Evolutionary conservation across 805 yeast genomes (phyloP), one percentile per base, ranked within the genome.

Genomic region (Torulaspora franciscae): DNA sequence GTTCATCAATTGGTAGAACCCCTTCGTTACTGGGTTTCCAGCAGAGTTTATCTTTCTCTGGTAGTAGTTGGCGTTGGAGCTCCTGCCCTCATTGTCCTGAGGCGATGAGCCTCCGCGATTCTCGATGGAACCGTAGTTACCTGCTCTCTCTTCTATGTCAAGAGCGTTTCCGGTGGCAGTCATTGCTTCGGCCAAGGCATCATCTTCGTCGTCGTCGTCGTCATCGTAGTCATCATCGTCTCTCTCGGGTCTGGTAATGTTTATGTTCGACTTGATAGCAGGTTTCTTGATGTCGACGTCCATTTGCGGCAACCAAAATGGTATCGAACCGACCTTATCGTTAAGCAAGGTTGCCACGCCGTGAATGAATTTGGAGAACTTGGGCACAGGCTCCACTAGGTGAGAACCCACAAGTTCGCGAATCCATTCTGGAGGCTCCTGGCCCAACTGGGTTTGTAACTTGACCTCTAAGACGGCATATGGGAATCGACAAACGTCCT

Each of bases 221-320:
- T 61, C 70, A 2, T 61, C 59, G 15, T 55, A 54, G 15, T 52
- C 62, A 43, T 46, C 57, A 8, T 39, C 61, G 44, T 47, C 59
- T 32, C 63, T 58, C 8, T 50, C 50, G 3, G 66, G 67, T 40
- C 67, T 59, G 26, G 59, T 57, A 14, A 60, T 61, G 40, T 78
- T 76, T 55, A 85, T 83, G 24, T 68, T 67, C 23, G 61, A 54
- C 9, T 64, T 56, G 37, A 70, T 51, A 13, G 66, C 79, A 23
- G 97, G 97, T 65, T 93, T 93, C 62, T 95, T 80, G 55, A 93
- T 93, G 63, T 93, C 99, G 37, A 83, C 83, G 54, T 79, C 85
- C 99, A 93, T 93, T 69, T 93, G 99, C 8, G 98, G 96, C 50
- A 81, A 74, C 99, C 99, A 93, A 69, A 87, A 93, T 43, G 99